phyloP scores from a whole-genome alignment of 768 basidiomycete species.

The Sarcodon sp. region DNA sequence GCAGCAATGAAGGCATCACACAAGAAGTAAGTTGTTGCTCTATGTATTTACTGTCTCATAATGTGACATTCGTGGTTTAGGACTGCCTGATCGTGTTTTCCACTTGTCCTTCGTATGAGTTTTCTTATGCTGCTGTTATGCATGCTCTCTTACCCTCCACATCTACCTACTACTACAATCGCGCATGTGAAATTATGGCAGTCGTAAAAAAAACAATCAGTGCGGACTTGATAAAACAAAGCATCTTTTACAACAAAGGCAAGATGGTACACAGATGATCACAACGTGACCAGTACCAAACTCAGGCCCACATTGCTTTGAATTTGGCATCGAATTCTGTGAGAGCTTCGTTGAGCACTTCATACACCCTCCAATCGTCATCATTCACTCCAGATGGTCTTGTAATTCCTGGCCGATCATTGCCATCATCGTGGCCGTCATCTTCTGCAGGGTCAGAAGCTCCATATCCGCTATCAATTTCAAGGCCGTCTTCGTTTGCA shows the following conservation, averaged over 20 bases:
- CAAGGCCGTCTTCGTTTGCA: conserved; percentile 7
- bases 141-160: neutral
- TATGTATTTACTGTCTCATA: neutral
- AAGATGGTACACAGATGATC: too few relatives aligned
- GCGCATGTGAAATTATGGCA: neutral
- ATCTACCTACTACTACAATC: neutral
- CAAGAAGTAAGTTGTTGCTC: conserved; percentile 34
- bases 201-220: neutral
- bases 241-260: too few relatives aligned
- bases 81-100: conserved; percentile 4
- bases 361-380: conserved; percentile 43
- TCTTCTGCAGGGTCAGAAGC: conserved; percentile 17
- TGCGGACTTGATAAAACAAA: neutral
- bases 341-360: conserved; percentile 28
- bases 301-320: conserved; percentile 47
- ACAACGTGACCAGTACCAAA: conserved; percentile 11
- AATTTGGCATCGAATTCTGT: conserved; percentile 47
- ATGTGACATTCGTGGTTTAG: neutral
- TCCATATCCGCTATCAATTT: conserved; percentile 21
- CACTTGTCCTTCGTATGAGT: neutral
- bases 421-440: conserved; percentile 13
- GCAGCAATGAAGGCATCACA: conserved; percentile 82
- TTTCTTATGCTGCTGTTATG: neutral
- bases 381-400: conserved; percentile 27
- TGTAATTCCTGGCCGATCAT: conserved; percentile 8